Base-by-base conservation (phyloP, 2,329 filamentous ascomycete genomes). In the Bipolaris cookei region DNA sequence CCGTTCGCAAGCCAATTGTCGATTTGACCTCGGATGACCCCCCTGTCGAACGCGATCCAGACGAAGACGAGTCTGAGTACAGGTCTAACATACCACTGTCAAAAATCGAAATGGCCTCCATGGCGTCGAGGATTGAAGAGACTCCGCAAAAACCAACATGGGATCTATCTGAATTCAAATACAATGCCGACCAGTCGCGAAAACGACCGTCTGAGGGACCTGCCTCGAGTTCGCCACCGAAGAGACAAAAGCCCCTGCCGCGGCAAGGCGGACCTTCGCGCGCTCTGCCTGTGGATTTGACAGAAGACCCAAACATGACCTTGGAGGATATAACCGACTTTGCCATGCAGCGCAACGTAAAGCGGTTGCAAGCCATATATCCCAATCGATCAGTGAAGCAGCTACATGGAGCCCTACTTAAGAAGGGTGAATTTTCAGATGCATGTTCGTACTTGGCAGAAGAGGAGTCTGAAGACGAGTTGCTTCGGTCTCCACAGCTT, bases 21-120 rank as follows among this genome's bases (percentile, higher is more conserved):
- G 69, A 70, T 34, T 58, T 73, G n/a, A 72, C 70, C 10, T 74
- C 70, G 8, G 88, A 89, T 49, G 76, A 78, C 35, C 70, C 73
- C 0, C 73, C 74, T 2, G 73, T 76, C 11, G 88, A 89, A 53
- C 81, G 84, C 7, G 69, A 74, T 35, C 72, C 75, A 1, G 74
- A 77, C 20, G 76, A 78, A 54, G 75, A 77, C 18, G 70, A 70
- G 85, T 61, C 59, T 4, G 63, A 60, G 18, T 65, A 62, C 67
- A 75, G 76, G 34, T 83, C 83, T 1, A 84, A 88, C 61, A 88
- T 90, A 62, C 84, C 83, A 58, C 84, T 86, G 3, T 83, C 85
- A 1, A 83, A 79, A 43, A 86, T 88, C 62, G 72, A 75, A 51
- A 65, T 62, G 52, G 55, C 54, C 16, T 64, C 63, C 10, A 56